Conservation (phyloP, 306 rosid genomes). For the Lathyrus sativus region DNA sequence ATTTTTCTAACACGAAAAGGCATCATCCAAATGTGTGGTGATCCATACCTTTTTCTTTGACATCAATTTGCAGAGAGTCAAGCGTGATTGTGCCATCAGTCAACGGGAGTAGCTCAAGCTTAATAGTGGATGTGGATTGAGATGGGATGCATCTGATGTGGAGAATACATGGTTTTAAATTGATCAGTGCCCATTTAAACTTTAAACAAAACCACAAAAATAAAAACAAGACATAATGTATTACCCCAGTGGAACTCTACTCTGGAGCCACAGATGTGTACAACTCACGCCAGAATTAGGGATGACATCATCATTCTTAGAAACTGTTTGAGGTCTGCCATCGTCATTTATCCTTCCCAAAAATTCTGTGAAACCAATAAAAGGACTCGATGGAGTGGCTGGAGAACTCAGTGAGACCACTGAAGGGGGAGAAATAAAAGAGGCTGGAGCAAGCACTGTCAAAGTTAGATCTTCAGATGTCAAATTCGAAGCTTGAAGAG, state of each 20-base stretch:
- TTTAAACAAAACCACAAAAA: constrained; percentile 20
- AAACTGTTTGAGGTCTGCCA: constrained; percentile 53
- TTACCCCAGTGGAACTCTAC: constrained; percentile 98
- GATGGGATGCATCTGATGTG: constrained; percentile 81
- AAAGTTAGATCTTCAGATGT: constrained; percentile 85
- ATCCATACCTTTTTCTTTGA: constrained; percentile 82
- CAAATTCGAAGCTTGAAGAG: constrained; percentile 95
- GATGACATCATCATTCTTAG: constrained; percentile 62
- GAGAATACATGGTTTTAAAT: constrained; percentile 39
- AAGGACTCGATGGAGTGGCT: constrained; percentile 76
- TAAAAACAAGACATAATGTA: constrained; percentile 20
- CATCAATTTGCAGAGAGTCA: constrained; percentile 87
- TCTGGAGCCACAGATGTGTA: constrained; percentile 94
- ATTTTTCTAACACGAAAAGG: constrained; percentile 5
- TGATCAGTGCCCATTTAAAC: constrained; percentile 21
- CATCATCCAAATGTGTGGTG: background rate
- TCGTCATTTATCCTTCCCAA: constrained; percentile 57
- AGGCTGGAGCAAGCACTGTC: constrained; percentile 96
- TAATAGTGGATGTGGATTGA: constrained; percentile 83
- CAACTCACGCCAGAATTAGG: constrained; percentile 79
- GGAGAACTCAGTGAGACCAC: constrained; percentile 88
- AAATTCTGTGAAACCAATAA: constrained; percentile 70
- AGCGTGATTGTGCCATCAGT: constrained; percentile 94
- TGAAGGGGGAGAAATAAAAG: constrained; percentile 75
- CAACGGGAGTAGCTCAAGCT: constrained; percentile 95